Evolutionary conservation across 208 protist genomes (phyloP).

Genomic region (Plasmodiophora brassicae): DNA sequence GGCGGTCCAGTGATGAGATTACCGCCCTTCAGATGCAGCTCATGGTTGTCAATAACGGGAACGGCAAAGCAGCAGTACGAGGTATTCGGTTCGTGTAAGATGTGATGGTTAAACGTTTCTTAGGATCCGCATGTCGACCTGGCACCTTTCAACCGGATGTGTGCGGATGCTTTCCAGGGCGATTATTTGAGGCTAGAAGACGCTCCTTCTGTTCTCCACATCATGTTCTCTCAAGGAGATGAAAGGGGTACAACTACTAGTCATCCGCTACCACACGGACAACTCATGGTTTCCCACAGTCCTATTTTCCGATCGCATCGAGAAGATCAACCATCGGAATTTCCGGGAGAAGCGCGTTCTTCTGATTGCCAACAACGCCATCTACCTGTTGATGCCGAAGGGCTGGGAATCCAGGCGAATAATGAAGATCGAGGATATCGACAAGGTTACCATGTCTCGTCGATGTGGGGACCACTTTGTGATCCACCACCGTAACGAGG

Average conservation of each 20-base stretch:
- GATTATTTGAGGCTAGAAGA: slow-evolving; percentile 10
- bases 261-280: not conserved
- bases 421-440: slow-evolving; percentile 13
- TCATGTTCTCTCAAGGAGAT: slow-evolving; percentile 15
- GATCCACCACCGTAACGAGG: not conserved
- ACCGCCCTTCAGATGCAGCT: not conserved
- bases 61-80: too few relatives aligned
- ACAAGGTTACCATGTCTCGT: slow-evolving; percentile 8
- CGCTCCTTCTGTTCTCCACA: not conserved
- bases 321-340: slow-evolving; percentile 28
- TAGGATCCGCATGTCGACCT: not conserved
- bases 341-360: slow-evolving; percentile 20
- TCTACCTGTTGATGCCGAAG: slow-evolving; percentile 12
- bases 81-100: too few relatives aligned
- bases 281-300: not conserved
- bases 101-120: too few relatives aligned
- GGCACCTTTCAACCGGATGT: not conserved
- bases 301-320: slow-evolving; percentile 14
- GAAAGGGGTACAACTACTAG: not conserved
- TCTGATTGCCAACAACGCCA: not conserved
- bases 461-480: not conserved
- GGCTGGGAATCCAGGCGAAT: not conserved
- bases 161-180: not conserved
- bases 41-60: not conserved
- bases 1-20: not conserved